Evolutionary conservation across 2,329 filamentous ascomycete genomes (phyloP), one percentile per base, ranked within the genome.

Genomic region (Aspergillus chevalieri): DNA sequence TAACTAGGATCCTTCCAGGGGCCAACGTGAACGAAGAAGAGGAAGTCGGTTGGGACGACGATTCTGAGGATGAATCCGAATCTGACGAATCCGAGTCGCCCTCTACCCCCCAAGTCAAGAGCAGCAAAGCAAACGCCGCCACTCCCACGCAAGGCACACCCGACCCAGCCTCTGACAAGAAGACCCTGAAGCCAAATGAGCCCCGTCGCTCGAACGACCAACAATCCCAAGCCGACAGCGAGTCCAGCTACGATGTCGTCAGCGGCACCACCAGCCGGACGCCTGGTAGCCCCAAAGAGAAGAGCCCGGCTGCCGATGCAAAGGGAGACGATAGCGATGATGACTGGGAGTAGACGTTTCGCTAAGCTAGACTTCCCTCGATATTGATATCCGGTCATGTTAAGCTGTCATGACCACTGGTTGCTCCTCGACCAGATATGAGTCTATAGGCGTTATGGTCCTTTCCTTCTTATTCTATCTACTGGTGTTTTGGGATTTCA

Each of bases 191-290:
- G 68, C 78, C 84, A 22, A 71, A 73, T 26, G 82, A 87, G 59
- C 74, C 83, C 15, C 84, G 88, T 47, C 73, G 75, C 36, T 94
- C 90, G 22, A 86, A 94, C 62, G 90, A 95, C 63, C 86, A 90
- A 67, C 90, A 92, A 67, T 94, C 88, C 22, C 87, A 93, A 58
- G 84, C 90, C 6, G 93, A 93, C 62, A 96, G 92, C 66, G 93
- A 98, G 61, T 89, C 89, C 15, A 95, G 90, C 73, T 98, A 98
- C 68, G 93, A 98, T 67, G 79, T 98, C 30, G 89, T 98, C 43
- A 91, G 87, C 46, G 87, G 87, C 44, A 81, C 82, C 42, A 83
- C 85, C 34, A 95, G 88, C 67, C 86, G 87, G 56, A 85, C 89
- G 15, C 86, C 89, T 1, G 79, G 80, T 4, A 84, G 79, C 52